Conservation (phyloP, 768 basidiomycete species). For the Podaxis sp. region DNA sequence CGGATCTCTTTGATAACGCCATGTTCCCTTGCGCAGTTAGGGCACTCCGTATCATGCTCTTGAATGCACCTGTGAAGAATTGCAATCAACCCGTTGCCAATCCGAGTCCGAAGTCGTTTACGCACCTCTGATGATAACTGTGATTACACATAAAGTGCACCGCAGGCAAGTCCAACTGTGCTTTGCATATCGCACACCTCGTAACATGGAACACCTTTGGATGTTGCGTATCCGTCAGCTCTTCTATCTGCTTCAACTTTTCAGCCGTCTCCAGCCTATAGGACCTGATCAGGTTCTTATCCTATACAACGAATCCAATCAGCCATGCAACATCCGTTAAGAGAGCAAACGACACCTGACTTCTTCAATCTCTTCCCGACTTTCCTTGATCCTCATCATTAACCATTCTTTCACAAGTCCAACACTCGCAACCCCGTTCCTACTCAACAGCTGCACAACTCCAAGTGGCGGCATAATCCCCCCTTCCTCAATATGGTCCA, state of each 20-base stretch:
- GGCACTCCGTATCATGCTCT: slow-evolving; percentile 89
- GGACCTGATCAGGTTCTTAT: slow-evolving; percentile 82
- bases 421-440: slow-evolving; percentile 88
- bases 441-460: slow-evolving; percentile 83
- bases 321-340: slow-evolving; percentile 1
- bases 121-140: slow-evolving; percentile 91
- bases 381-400: slow-evolving; percentile 71
- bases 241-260: slow-evolving; percentile 80
- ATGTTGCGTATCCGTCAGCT: slow-evolving; percentile 73
- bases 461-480: slow-evolving; percentile 87
- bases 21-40: slow-evolving; percentile 83
- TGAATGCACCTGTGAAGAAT: slow-evolving; percentile 67
- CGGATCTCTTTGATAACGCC: slow-evolving; percentile 89
- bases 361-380: slow-evolving; percentile 74
- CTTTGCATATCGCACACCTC: slow-evolving; percentile 85
- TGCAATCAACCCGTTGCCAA: neutral
- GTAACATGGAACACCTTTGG: slow-evolving; percentile 94
- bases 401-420: slow-evolving; percentile 93
- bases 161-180: slow-evolving; percentile 88
- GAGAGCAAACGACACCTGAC: slow-evolving; percentile 42
- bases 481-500: slow-evolving; percentile 79
- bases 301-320: slow-evolving; percentile 44
- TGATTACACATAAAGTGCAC: slow-evolving; percentile 99
- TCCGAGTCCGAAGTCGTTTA: neutral
- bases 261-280: slow-evolving; percentile 83